These are phyloP conservation scores for Lepiota subincarnata DNA, from an alignment of 768 basidiomycete species.

Conservation along the genomic window DNA sequence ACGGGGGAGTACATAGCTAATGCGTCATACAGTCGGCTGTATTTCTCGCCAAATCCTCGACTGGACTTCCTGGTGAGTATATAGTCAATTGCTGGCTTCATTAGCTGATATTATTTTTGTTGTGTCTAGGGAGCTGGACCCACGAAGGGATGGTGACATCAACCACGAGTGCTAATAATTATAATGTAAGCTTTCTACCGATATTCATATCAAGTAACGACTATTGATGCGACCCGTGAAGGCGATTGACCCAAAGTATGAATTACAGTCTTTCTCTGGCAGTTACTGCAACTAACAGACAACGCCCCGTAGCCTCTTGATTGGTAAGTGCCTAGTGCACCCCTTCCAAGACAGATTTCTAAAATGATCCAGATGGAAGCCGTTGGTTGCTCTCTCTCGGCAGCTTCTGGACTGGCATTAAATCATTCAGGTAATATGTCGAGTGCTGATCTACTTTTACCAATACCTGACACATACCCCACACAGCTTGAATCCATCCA, in stretches of 20 bases:
- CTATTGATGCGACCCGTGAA: conserved; percentile 13
- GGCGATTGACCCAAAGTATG: conserved; percentile 54
- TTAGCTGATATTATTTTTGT: conserved; percentile 1
- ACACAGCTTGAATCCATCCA: conserved; percentile 32
- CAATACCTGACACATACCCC: background rate
- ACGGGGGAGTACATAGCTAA: background rate
- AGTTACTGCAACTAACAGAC: background rate
- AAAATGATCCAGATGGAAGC: conserved; percentile 27
- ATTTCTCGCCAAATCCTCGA: conserved; percentile 48
- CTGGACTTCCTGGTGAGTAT: conserved; percentile 36
- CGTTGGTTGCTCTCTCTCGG: conserved; percentile 49
- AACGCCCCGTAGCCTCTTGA: conserved; percentile 22
- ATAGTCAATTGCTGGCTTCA: background rate
- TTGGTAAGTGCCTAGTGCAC: conserved; percentile 19
- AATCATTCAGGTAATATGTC: conserved; percentile 26
- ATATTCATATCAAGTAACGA: background rate
- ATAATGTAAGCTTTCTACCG: conserved; percentile 31
- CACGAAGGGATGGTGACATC: conserved; percentile 47
- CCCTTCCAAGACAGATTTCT: background rate
- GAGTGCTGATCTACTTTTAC: background rate
- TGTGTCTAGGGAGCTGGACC: conserved; percentile 32
- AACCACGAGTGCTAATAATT: conserved; percentile 32
- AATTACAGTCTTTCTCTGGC: background rate
- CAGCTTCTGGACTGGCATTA: conserved; percentile 56
- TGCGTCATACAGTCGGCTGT: conserved; percentile 40